Conservation (phyloP, 345 rosid species). For the Lepidium sativum region DNA sequence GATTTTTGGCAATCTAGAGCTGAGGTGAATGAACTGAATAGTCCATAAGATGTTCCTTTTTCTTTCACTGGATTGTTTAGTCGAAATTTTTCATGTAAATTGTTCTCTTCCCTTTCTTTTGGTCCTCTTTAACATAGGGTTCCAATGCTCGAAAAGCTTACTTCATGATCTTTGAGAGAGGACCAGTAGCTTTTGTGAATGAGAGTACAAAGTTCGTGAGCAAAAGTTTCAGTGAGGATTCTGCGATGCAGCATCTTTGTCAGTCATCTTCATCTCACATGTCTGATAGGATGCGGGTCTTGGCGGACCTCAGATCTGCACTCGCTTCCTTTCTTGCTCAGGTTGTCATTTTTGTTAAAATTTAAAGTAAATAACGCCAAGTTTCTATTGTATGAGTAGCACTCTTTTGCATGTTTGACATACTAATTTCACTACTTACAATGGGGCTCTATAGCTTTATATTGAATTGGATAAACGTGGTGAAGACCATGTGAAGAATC, state of each 20-base stretch:
- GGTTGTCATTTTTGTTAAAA: constrained; percentile 36
- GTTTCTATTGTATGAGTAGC: too few relatives aligned
- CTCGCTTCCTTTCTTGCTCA: constrained; percentile 82
- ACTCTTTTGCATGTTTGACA: background rate
- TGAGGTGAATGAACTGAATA: constrained; percentile 42
- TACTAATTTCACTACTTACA: constrained; percentile 1
- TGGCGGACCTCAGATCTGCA: constrained; percentile 46
- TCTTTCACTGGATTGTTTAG: background rate
- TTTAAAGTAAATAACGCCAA: background rate
- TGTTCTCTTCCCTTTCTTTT: background rate
- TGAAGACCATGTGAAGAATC: constrained; percentile 59
- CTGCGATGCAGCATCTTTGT: constrained; percentile 43
- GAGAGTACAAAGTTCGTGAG: constrained; percentile 40
- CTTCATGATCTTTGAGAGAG: constrained; percentile 87
- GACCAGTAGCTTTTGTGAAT: constrained; percentile 65
- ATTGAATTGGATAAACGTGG: constrained; percentile 61
- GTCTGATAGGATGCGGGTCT: constrained; percentile 54
- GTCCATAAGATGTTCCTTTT: background rate
- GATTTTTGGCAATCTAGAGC: constrained; percentile 76
- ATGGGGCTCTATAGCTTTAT: constrained; percentile 47
- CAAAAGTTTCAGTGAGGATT: constrained; percentile 36
- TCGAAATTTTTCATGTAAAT: background rate
- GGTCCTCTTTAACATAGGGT: constrained; percentile 33
- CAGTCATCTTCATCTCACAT: constrained; percentile 63
- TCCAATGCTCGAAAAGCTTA: constrained; percentile 56